These are phyloP conservation scores for Escallonia herrerae DNA, from an alignment of 129 eudicot genomes.

Conservation along the genomic window DNA sequence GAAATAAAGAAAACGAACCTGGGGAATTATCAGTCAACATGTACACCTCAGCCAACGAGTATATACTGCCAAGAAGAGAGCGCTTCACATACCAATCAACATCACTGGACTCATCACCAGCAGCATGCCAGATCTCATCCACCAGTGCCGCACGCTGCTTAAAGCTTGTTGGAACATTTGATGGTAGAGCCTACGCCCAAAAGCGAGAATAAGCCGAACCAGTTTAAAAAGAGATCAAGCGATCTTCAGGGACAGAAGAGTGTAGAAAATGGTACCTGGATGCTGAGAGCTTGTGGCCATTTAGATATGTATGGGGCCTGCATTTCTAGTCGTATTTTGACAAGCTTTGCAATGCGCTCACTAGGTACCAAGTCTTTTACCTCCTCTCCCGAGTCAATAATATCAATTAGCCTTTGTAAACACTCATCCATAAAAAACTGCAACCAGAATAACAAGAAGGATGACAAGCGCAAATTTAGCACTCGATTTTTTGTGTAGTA, in stretches of 20 bases:
- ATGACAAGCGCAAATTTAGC: neutral
- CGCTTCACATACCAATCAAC: constrained; percentile 90
- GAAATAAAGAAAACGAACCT: constrained; percentile 32
- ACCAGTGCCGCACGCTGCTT: constrained; percentile 90
- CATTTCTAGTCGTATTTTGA: constrained; percentile 61
- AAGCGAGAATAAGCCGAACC: neutral
- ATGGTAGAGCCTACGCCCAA: constrained; percentile 59
- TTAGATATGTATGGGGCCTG: constrained; percentile 82
- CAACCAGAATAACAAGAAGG: constrained; percentile 7
- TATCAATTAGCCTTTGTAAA: constrained; percentile 69
- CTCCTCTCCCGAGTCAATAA: constrained; percentile 49
- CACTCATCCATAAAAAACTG: constrained; percentile 97
- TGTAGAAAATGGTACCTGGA: constrained; percentile 48
- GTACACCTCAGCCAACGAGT: constrained; percentile 77
- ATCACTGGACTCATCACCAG: constrained; percentile 63
- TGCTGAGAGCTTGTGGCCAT: constrained; percentile 94
- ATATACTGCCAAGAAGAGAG: constrained; percentile 79
- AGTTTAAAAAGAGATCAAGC: neutral
- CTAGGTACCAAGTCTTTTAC: constrained; percentile 61
- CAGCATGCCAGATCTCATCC: constrained; percentile 96
- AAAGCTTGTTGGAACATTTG: constrained; percentile 72
- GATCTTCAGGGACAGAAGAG: neutral
- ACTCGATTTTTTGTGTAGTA: neutral
- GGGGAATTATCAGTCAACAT: constrained; percentile 86
- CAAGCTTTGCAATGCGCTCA: constrained; percentile 73